phyloP scores from a whole-genome alignment of 2,329 filamentous ascomycete genomes.

The Pseudocercospora fijiensis region DNA sequence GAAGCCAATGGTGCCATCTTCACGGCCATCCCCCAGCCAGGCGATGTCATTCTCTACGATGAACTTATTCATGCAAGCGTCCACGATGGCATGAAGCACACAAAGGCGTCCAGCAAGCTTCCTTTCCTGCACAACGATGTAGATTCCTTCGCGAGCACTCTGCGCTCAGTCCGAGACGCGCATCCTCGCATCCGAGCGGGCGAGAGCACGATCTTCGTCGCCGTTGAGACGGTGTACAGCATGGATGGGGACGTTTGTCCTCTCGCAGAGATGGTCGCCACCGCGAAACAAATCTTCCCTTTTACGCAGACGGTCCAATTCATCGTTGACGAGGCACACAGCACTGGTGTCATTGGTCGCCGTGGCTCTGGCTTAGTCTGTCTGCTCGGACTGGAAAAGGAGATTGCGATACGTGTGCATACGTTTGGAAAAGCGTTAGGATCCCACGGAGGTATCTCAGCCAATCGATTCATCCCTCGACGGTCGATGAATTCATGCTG shows the following conservation, averaged over 20 bases:
- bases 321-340: conserved; percentile 13
- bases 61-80: conserved; percentile 11
- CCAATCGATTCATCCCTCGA: too few species aligned
- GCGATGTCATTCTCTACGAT: conserved; percentile 13
- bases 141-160: not conserved
- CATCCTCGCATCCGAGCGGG: not conserved
- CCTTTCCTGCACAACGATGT: conserved; percentile 13
- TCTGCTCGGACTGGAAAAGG: conserved; percentile 7
- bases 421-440: too few species aligned
- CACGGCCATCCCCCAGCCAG: conserved; percentile 5
- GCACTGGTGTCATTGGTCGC: conserved; percentile 4
- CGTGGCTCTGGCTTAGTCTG: conserved; percentile 6
- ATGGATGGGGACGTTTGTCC: conserved; percentile 69
- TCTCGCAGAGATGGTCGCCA: conserved; percentile 67
- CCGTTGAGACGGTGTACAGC: conserved; percentile 10
- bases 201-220: not conserved
- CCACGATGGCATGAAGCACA: conserved; percentile 4
- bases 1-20: conserved; percentile 4
- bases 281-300: conserved; percentile 34
- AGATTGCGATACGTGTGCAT: conserved; percentile 12
- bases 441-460: too few species aligned
- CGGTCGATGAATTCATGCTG: too few species aligned
- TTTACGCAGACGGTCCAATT: conserved; percentile 6
- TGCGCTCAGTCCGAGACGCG: not conserved
- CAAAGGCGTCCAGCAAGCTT: not conserved